Evolutionary conservation across 2,329 filamentous ascomycete species (phyloP).

Genomic region (Hymenoscyphus salicellus): DNA sequence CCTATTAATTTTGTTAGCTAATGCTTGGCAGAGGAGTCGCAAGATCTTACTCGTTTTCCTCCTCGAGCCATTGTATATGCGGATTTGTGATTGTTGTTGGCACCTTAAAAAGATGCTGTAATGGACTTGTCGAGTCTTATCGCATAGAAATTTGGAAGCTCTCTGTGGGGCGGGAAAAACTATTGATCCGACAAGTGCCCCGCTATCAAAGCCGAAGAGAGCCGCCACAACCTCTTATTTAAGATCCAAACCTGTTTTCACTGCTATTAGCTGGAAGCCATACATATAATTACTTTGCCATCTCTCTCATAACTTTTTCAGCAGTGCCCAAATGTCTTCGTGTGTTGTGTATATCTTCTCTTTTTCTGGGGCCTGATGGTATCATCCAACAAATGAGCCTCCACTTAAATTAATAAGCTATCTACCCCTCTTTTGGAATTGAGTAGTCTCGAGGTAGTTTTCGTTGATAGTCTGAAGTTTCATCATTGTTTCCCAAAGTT

Average conservation of each 20-base stretch:
- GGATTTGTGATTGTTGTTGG: neutral
- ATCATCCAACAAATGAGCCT: neutral
- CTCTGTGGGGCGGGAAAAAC: neutral
- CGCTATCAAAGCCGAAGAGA: neutral
- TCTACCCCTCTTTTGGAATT: neutral
- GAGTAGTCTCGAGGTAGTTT: too few species aligned
- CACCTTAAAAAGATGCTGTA: neutral
- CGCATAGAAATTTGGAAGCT: constrained; percentile 1
- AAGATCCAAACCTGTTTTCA: neutral
- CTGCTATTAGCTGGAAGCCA: too few species aligned
- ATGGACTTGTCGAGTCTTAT: neutral
- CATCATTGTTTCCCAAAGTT: neutral
- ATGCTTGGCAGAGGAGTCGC: neutral
- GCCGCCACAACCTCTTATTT: neutral
- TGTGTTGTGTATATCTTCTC: neutral
- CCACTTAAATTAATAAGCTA: neutral
- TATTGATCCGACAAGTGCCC: too few species aligned
- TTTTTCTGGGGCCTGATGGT: neutral
- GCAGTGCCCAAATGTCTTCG: too few species aligned
- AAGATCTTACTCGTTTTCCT: constrained; percentile 31
- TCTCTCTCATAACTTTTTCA: too few species aligned
- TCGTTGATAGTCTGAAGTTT: neutral
- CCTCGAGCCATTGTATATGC: constrained; percentile 30
- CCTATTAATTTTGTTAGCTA: constrained; percentile 8
- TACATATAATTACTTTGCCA: too few species aligned